Evolutionary conservation across 768 basidiomycete genomes (phyloP), one percentile per base, ranked within the genome.

Genomic region (Butyriboletus loyo): DNA sequence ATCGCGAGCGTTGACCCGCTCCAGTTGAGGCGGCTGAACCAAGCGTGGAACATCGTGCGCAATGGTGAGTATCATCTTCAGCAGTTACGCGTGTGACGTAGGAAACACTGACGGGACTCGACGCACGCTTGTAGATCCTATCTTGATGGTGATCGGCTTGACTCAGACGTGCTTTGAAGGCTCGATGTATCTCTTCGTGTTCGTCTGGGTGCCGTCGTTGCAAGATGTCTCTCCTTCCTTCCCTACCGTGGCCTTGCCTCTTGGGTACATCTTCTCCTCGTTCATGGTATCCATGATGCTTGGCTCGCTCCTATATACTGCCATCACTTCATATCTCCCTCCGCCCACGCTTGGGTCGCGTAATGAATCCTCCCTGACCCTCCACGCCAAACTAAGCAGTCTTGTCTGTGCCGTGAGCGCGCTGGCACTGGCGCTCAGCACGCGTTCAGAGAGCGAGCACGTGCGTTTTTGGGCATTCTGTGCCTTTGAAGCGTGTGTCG

Each of bases 281-380:
- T 87, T 89, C 74, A 90, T 90, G 88, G 71, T 88, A 50, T 83
- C 81, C 50, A 89, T 90, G 87, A 86, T 89, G 81, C 77, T 89
- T 58, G 87, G 87, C 17, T 88, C 87, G 11, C 68, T 89, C 46
- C 59, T 86, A 28, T 89, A 89, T 69, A 86, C 81, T 5, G 72
- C 72, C 44, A 70, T 85, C 60, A 71, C 70, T 5, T 68, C 76
- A 2, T 64, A 68, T 41, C 28, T 50, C n/a, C 67, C 65, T 2
- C 57, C 66, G 5, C 50, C 53, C n/a, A 3, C 35, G 22, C 59
- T 41, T 32, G 65, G 54, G 30, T 60, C 64, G 55, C 64, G 53
- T 11, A 44, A 45, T 45, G 66, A 69, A 15, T 73, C 79, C 1
- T 72, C 80, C 8, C 65, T 87, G 52, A 72, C 76, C 2, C 69